Base-by-base conservation (phyloP, 106 monocot species). In the Dioscorea zingiberensis region DNA sequence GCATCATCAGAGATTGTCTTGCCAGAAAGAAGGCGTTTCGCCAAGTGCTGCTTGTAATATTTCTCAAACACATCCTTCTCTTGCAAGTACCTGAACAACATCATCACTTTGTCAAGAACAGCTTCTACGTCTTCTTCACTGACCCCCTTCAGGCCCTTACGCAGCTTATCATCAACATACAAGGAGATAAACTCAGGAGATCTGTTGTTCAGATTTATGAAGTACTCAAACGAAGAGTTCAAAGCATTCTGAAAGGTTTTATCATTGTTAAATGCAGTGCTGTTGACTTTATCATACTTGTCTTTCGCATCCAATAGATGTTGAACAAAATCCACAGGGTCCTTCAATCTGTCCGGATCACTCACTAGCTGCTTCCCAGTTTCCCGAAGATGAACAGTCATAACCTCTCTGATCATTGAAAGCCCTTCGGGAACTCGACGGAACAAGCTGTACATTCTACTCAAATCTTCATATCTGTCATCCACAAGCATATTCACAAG, bases 271-370 rank as follows among this genome's bases (percentile, higher is more conserved):
- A 94, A 94, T 55, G 94, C 74, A 21, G 65, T 64, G 61, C 23
- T 83, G n/a, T 90, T 87, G n/a, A 90, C 90, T 74, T 82, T 84
- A 68, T 90, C 94, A 66, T 87, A 82, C 76, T 94, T 94, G 57
- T 94, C 85, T 66, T 87, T 94, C 55, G 79, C 77, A 71, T 91
- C 73, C 29, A 94, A 57, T 45, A 94, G 84, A 15, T 85, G 84
- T 27, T 94, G 94, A 25, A 94, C 94, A 81, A 95, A 95, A 29
- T 95, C 94, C 30, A 95, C 94, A 11, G 94, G 94, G 57, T 95
- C 94, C 68, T 75, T 87, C 38, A 91, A 58, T 65, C 75, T 87
- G 69, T 95, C 94, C 1, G 91, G 85, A 65, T 95, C 94, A 19
- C 76, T 78, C 24, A 95, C 91, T 32, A 95, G 73, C 51, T 85